Base-by-base conservation (phyloP, 177 flowering plant genomes). In the Vitis hybrid region DNA sequence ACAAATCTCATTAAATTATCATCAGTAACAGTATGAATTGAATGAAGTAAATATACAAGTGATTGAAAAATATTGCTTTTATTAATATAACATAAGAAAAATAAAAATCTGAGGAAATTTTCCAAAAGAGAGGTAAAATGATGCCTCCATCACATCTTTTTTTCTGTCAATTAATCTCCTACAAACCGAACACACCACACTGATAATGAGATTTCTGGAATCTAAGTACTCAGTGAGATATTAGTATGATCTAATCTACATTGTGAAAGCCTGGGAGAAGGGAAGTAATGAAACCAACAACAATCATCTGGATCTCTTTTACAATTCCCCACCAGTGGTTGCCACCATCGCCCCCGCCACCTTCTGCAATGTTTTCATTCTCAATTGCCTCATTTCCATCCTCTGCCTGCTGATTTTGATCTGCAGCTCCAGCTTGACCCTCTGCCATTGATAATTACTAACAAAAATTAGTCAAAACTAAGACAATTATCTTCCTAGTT, bases 191-290 rank as follows among this genome's bases (percentile, higher is more conserved):
- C 3, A 26, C 29, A 26, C 29, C 29, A 26, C 29, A 26, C 29
- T 26, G 29, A 26, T 26, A 26, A 26, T 26, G 29, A 2, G 29
- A 26, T 26, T 33, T 33, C 45, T 33, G 45, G 45, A 33, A 33
- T 33, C 1, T 33, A 33, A 33, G 45, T 7, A 33, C 7, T 33
- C 7, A 33, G 7, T 33, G 7, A 20, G 26, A 59, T 9, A 16
- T 16, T 16, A 26, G 20, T 22, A 56, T 14, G 33, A 57, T 63
- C 79, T 87, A 92, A 74, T 94, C 98, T 52, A 87, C 77, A 69
- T 94, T 83, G 77, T 92, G 97, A 75, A 89, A 93, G 53, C 97
- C 98, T 0, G 98, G 98, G 29, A 95, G 94, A 70, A 95, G 92
- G 45, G 99, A 95, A 60, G 96, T 87, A 62, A 95, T 84, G 79